Base-by-base conservation (phyloP, 805 yeast genomes). In the Sugiyamaella mastotermitis region DNA sequence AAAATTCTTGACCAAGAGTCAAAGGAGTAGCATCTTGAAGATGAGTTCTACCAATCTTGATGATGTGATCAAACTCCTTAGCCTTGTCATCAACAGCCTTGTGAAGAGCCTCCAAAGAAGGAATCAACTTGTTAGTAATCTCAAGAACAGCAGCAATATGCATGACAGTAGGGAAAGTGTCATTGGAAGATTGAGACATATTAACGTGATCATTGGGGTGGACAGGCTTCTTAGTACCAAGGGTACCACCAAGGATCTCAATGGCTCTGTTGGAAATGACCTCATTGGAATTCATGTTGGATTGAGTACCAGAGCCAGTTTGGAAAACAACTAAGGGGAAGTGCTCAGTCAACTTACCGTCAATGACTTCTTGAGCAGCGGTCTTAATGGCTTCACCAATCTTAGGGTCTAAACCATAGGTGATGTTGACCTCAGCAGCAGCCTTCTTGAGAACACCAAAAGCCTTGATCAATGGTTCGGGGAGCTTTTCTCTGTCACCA, bases 161-260 rank as follows among this genome's bases (percentile, higher is more conserved):
- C 98, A 92, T 92, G 40, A 90, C 98, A 25, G 98, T 88, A 52
- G 98, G 98, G 83, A 92, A 92, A 39, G 97, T 92, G 68, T 92
- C 98, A 64, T 92, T 92, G 33, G 96, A 86, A n/a, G 95, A 85
- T 69, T 92, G 97, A 14, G 96, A 84, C 85, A 86, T 88, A 74
- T 92, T 92, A 56, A 88, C 94, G 68, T 92, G 97, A 66, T 92
- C 97, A 68, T 92, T 92, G 50, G 98, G 98, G 67, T 92, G 98
- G 40, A 92, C 95, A 22, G 95, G 95, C 47, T 67, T 73, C 71
- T 92, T 92, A 46, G 95, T 80, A 45, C 98, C 98, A 57, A 82
- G 66, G 57, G 71, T 74, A 45, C 97, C 98, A 47, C 97, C 97
- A 50, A 92, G 74, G 38, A 92, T 57, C 69, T 92, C 97, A 64